Percentiles rank a stretch among this genome's conserved stretches.
These are phyloP conservation scores for Chimonanthus praecox DNA, from an alignment of 164 flowering plant species.

Conservation along the genomic window DNA sequence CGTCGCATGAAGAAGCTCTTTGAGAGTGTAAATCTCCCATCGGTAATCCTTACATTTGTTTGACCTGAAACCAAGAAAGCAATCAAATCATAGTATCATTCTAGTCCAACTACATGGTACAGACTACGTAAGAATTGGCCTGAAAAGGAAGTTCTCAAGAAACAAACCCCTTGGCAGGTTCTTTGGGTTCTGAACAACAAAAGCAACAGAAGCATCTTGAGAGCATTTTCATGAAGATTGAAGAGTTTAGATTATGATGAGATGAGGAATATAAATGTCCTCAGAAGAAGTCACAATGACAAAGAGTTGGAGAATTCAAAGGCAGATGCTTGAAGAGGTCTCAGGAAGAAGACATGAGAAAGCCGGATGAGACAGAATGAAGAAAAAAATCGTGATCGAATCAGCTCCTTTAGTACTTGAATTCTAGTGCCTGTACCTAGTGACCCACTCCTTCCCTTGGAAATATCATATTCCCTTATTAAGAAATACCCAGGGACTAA, in stretches of 20 bases:
- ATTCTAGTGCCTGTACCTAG: background rate
- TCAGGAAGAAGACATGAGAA: background rate
- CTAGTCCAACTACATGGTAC: no score
- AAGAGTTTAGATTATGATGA: background rate
- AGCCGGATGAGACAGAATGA: background rate
- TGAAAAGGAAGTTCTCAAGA: background rate
- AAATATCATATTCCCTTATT: background rate
- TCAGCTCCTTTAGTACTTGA: background rate
- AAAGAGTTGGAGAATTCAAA: background rate
- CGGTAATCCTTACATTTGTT: conserved; percentile 38
- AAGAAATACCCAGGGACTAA: background rate
- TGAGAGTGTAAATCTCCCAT: conserved; percentile 59
- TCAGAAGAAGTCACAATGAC: background rate
- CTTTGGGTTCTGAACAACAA: background rate
- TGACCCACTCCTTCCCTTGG: background rate
- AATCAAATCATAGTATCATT: background rate
- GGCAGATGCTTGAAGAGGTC: conserved; percentile 1
- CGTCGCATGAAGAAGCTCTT: conserved; percentile 64
- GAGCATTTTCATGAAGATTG: background rate
- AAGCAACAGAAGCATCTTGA: background rate
- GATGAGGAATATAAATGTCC: background rate
- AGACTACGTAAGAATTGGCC: background rate
- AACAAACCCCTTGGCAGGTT: background rate
- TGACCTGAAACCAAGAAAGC: conserved; percentile 12
- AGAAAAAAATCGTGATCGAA: background rate